Base-by-base conservation (phyloP, 1,284 basidiomycete species). In the Ustilago trichophora region DNA sequence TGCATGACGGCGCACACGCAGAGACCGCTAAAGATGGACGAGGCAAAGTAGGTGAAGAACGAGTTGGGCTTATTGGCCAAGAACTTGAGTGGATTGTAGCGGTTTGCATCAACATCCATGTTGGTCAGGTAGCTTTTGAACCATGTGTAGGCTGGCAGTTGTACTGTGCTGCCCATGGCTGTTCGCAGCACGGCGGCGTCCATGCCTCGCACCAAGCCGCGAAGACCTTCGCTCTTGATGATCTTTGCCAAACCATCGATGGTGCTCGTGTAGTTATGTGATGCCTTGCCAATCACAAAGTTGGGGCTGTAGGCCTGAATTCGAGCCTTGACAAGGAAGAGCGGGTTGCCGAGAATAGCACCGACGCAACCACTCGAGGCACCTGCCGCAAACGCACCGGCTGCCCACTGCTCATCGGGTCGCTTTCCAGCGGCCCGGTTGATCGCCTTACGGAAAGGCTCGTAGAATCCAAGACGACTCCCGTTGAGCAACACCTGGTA, bases 301-400 rank as follows among this genome's bases (percentile, higher is more conserved):
- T 93, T 92, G 1, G 93, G 44, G 40, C 55, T 43, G 76, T 85
- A 72, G 22, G 90, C 90, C 85, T 98, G 95, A 89, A 98, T 95
- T 38, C 95, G 88, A 7, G 95, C 95, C 84, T 98, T 98, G 80
- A 98, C 88, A 46, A 98, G 85, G 84, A 96, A 98, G 15, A 98
- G 85, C 0, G 96, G 95, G 76, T 95, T 98, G 42, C 95, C 95
- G 29, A 96, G 84, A 32, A 89, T 87, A 0, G 93, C 92, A 80
- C 94, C 94, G 27, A 97, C 88, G 45, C 90, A 89, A 29, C 95
- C 95, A 72, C 91, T 94, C 2, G 87, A 85, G 3, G 93, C 93
- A 6, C 95, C 94, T 13, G 94, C 93, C 10, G 88, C 82, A 29
- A 97, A 56, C 10, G 76, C 77, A 25, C 63, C 79, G 34, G 72